Evolutionary conservation across 257 asterid genomes (phyloP), one percentile per base, ranked within the genome.

Genomic region (Ophiorrhiza pumila): DNA sequence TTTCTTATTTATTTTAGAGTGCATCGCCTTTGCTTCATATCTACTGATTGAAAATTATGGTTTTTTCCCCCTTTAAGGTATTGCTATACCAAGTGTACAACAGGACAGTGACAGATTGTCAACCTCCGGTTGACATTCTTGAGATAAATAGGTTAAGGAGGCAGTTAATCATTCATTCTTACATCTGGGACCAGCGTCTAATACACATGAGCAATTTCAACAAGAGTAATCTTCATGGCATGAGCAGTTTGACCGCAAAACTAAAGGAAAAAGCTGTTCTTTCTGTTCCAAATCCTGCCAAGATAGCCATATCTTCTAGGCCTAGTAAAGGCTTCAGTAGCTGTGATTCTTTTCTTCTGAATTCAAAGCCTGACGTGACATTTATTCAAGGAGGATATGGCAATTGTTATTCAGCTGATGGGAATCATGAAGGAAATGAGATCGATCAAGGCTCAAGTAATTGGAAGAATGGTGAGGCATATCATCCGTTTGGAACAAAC

Each of bases 311-410:
- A 71, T 74, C 65, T 79, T 76, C 88, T 67, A 83, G 85, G 79
- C 77, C 83, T 29, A 79, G 78, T 52, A 87, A 86, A 83, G 88
- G 92, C 73, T 88, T 88, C 78, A 80, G 78, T 68, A 84, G 91
- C 83, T 84, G 71, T 77, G 91, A 84, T 85, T 88, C 93, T 73
- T 90, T 86, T 82, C 79, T 82, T 74, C 74, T 74, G 77, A 80
- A 78, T 83, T 65, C 76, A 71, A 85, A 84, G 72, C 85, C 90
- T 68, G 82, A 83, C 59, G 73, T 57, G 55, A 47, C 70, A 14
- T 63, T 65, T 47, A 70, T 64, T 71, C 88, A 81, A 35, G 84
- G 71, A 72, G 89, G 76, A 46, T 73, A 72, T 45, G 15, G 77
- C 77, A 83, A 55, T 76, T 68, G 64, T 53, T 43, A 42, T 82